These are phyloP conservation scores for Coprinopsis strossmayeri DNA, from an alignment of 768 basidiomycete genomes.

Conservation along the genomic window DNA sequence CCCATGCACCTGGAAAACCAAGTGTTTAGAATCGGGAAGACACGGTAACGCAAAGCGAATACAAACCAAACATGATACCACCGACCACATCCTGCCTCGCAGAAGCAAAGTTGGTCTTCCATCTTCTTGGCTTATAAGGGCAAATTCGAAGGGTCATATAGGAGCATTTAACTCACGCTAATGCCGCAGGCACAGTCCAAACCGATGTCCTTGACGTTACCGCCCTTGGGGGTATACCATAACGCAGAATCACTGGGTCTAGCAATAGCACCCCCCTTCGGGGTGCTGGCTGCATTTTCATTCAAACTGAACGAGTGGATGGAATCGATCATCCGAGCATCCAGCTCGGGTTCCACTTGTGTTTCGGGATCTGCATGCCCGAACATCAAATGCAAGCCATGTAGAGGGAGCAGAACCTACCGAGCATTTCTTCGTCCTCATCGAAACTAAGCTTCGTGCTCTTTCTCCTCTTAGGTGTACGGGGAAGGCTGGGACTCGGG, in stretches of 20 bases:
- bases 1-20: conserved; percentile 63
- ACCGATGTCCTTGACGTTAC: conserved; percentile 24
- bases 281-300: not conserved
- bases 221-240: not conserved
- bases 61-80: conserved; percentile 74
- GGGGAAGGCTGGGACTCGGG: conserved; percentile 14
- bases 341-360: conserved; percentile 18
- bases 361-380: conserved; percentile 45
- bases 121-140: conserved; percentile 26
- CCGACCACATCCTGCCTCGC: conserved; percentile 64
- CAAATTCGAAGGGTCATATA: not conserved
- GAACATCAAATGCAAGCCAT: too few relatives aligned
- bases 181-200: conserved; percentile 70
- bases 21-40: not conserved
- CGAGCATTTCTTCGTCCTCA: conserved; percentile 43
- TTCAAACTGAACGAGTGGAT: conserved; percentile 33
- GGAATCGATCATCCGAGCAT: conserved; percentile 19
- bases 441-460: conserved; percentile 15
- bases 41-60: not conserved
- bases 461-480: conserved; percentile 26
- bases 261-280: not conserved
- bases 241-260: not conserved
- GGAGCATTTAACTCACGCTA: conserved; percentile 28
- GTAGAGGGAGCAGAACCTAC: too few relatives aligned
- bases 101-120: conserved; percentile 52